Evolutionary conservation across 1,284 basidiomycete genomes (phyloP).

Genomic region (Coniferiporia weirii): DNA sequence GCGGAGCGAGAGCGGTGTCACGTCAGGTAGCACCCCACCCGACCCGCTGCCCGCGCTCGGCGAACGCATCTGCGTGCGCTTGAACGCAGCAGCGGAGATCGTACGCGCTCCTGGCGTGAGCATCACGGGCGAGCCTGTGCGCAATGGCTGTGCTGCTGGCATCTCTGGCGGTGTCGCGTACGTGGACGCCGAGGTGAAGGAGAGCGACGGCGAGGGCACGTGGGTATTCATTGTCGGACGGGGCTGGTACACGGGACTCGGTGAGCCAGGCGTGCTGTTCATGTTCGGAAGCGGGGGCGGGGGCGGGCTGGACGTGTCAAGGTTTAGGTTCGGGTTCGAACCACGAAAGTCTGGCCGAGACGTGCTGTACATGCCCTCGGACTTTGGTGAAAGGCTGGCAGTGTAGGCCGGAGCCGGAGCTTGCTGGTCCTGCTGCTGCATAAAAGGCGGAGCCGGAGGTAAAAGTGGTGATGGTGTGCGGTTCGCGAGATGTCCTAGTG

Average conservation of each 20-base stretch:
- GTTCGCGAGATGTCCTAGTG: conserved; percentile 6
- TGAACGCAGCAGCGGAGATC: conserved; percentile 73
- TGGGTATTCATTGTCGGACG: conserved; percentile 7
- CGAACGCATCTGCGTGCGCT: conserved; percentile 43
- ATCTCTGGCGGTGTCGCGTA: conserved; percentile 21
- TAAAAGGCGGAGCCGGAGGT: conserved; percentile 28
- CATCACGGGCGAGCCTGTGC: conserved; percentile 29
- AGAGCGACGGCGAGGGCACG: conserved; percentile 10
- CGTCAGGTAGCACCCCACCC: conserved; percentile 30
- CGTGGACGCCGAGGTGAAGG: conserved; percentile 8
- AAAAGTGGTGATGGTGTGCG: conserved; percentile 24
- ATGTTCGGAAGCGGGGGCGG: not conserved
- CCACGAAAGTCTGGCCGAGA: conserved; percentile 6
- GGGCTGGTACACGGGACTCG: conserved; percentile 1
- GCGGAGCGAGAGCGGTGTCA: conserved; percentile 40
- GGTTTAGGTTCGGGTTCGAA: conserved; percentile 4
- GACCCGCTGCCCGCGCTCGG: conserved; percentile 19
- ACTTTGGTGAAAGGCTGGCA: not conserved
- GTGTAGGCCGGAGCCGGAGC: conserved; percentile 18
- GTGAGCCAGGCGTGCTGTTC: not conserved
- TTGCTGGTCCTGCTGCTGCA: conserved; percentile 20
- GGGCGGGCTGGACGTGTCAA: conserved; percentile 3
- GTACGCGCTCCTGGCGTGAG: conserved; percentile 40
- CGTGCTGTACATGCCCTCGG: conserved; percentile 3
- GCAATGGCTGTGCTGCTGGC: conserved; percentile 20